Evolutionary conservation across 2,329 filamentous ascomycete species (phyloP).

Genomic region (Pyrenophora tritici-repentis): DNA sequence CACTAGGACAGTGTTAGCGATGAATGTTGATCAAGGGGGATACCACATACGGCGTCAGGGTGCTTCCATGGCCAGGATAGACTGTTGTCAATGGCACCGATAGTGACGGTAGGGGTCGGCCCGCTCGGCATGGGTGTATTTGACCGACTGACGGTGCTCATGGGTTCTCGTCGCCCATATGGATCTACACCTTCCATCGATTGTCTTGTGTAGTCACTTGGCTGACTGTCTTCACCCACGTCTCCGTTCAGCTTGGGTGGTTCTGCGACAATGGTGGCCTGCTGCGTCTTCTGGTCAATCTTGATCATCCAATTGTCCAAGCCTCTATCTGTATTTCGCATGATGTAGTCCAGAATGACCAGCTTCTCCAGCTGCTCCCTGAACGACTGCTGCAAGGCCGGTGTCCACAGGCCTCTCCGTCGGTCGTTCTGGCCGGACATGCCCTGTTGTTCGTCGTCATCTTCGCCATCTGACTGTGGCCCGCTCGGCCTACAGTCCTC

Average conservation of each 20-base stretch:
- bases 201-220: slow-evolving; percentile 62
- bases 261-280: slow-evolving; percentile 85
- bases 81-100: slow-evolving; percentile 97
- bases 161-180: slow-evolving; percentile 80
- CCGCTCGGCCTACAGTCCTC: slow-evolving; percentile 77
- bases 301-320: slow-evolving; percentile 99
- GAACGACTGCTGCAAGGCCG: slow-evolving; percentile 85
- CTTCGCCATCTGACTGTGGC: slow-evolving; percentile 64
- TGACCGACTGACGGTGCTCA: slow-evolving; percentile 71
- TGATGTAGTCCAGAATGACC: slow-evolving; percentile 97
- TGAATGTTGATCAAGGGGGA: background rate
- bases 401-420: slow-evolving; percentile 79
- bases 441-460: slow-evolving; percentile 54
- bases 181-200: slow-evolving; percentile 64
- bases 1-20: slow-evolving; percentile 52
- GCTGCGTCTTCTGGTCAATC: slow-evolving; percentile 82
- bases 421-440: slow-evolving; percentile 44
- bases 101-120: slow-evolving; percentile 65
- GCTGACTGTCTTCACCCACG: slow-evolving; percentile 43
- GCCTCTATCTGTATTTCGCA: slow-evolving; percentile 96
- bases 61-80: slow-evolving; percentile 99
- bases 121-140: slow-evolving; percentile 59
- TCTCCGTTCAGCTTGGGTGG: slow-evolving; percentile 68
- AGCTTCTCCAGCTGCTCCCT: slow-evolving; percentile 95
- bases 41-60: slow-evolving; percentile 73